These are phyloP conservation scores for Chlorella sp. DNA, from an alignment of 139 green algal species.

Conservation along the genomic window DNA sequence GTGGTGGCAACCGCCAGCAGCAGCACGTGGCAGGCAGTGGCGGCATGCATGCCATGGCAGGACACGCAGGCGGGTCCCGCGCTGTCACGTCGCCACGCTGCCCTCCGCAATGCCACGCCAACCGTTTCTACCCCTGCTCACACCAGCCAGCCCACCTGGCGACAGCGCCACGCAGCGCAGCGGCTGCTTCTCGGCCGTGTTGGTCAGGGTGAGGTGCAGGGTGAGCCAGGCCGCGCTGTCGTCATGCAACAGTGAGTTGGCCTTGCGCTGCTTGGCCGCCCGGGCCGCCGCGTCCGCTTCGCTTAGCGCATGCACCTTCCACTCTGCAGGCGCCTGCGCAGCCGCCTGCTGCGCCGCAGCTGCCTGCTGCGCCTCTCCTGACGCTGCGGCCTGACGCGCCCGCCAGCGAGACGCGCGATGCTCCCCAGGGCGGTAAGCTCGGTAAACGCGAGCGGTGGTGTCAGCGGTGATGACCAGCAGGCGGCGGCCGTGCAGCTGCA, in stretches of 20 bases:
- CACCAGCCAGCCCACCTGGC: background rate
- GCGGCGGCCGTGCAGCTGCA: slow-evolving; percentile 71
- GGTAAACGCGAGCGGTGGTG: slow-evolving; percentile 64
- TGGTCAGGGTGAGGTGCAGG: background rate
- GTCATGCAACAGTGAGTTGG: background rate
- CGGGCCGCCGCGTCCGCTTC: background rate
- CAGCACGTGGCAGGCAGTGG: background rate
- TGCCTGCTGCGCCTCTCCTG: background rate
- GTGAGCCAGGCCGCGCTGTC: background rate
- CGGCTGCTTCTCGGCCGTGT: background rate
- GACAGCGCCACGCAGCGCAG: slow-evolving; percentile 20
- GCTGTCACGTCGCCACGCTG: background rate
- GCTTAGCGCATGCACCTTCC: background rate
- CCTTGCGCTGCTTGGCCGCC: background rate
- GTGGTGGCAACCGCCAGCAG: background rate
- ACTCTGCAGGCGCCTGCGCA: background rate
- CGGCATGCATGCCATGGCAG: background rate
- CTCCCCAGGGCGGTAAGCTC: slow-evolving; percentile 36
- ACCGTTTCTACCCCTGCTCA: too few relatives aligned
- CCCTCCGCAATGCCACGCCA: background rate
- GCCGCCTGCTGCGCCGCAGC: background rate
- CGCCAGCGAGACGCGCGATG: background rate
- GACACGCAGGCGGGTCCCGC: background rate
- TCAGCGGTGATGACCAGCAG: slow-evolving; percentile 81
- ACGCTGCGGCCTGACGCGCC: background rate